Conservation (phyloP, 768 basidiomycete genomes). For the Dacryopinax primogenitus region DNA sequence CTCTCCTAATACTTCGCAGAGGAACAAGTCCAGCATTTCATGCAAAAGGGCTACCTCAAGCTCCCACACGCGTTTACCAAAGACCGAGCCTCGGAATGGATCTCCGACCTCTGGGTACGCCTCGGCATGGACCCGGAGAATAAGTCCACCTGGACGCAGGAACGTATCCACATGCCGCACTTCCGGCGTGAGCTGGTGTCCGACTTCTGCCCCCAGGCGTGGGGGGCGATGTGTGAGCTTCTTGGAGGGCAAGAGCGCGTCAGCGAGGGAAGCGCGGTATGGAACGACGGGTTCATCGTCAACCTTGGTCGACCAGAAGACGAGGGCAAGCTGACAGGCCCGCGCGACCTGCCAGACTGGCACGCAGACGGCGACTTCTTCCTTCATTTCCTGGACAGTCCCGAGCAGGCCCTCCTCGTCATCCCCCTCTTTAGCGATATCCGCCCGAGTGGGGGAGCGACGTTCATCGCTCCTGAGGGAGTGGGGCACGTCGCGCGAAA, state of each 20-base stretch:
- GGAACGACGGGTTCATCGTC: slow-evolving; percentile 53
- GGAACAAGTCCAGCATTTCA: slow-evolving; percentile 42
- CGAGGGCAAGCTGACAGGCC: slow-evolving; percentile 26
- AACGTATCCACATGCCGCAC: slow-evolving; percentile 45
- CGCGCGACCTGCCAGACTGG: slow-evolving; percentile 46
- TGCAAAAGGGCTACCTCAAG: slow-evolving; percentile 43
- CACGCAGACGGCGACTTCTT: slow-evolving; percentile 29
- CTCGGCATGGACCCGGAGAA: slow-evolving; percentile 35
- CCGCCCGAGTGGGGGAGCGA: slow-evolving; percentile 42
- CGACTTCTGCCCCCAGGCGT: slow-evolving; percentile 38
- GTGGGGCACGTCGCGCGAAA: slow-evolving; percentile 24
- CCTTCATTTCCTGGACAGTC: slow-evolving; percentile 43
- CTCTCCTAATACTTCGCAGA: neutral
- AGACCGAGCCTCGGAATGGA: slow-evolving; percentile 40
- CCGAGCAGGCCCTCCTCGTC: slow-evolving; percentile 50
- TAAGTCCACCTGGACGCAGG: slow-evolving; percentile 39
- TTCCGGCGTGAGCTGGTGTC: slow-evolving; percentile 36
- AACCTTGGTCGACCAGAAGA: slow-evolving; percentile 42
- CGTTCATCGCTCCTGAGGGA: slow-evolving; percentile 48
- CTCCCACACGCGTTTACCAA: slow-evolving; percentile 42
- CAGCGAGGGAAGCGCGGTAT: slow-evolving; percentile 20
- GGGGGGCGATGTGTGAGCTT: slow-evolving; percentile 50
- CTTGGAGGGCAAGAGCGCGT: slow-evolving; percentile 49
- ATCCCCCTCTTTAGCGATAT: slow-evolving; percentile 52
- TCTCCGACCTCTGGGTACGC: slow-evolving; percentile 28